Evolutionary conservation across 352 stramenopile species (phyloP), one percentile per base, ranked within the genome.

Genomic region (Phytophthora nicotianae): DNA sequence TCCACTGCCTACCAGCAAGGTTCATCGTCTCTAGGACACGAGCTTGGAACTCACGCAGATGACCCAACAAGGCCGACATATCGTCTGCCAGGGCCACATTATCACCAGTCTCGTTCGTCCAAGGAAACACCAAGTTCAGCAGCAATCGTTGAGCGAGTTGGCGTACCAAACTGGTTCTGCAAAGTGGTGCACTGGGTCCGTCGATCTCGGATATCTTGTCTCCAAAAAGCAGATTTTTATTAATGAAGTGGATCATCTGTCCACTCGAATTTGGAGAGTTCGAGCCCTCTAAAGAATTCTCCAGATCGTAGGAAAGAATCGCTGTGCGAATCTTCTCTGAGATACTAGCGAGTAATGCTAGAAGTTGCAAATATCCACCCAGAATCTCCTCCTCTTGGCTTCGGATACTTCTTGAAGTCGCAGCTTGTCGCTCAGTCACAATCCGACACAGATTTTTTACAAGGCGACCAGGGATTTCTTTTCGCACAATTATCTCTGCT

Each of bases 1-100:
- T 81, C 86, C 86, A 94, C 21, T 82, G 83, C 6, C 81, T 70
- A 16, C 79, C 85, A 38, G 60, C 37, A 11, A 20, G 1, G 50
- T 75, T 72, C 0, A 89, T 47, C 2, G 58, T 48, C 10, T 67
- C 33, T 2, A 77, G 16, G 0, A 83, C 73, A 0, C 50, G 53
- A 5, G 14, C 17, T 50, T 84, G 79, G 16, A 72, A 81, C 8
- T 16, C 50, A 29, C 51, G 37, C 24, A 75, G 57, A 52, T 49
- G 27, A 0, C 27, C 46, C 9, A 80, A 23, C 8, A 80, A n/a
- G 19, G 24, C 10, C 33, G 45, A 13, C 14, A 65, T 32, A 55
- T 72, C 58, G 13, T 19, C 41, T 21, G 64, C 66, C 16, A 51
- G 7, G 45, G 5, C 17, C 3, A 1, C 4, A 38, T 10, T 38